Base-by-base conservation (phyloP, 768 basidiomycete species). In the Pleurotus ostreatus region DNA sequence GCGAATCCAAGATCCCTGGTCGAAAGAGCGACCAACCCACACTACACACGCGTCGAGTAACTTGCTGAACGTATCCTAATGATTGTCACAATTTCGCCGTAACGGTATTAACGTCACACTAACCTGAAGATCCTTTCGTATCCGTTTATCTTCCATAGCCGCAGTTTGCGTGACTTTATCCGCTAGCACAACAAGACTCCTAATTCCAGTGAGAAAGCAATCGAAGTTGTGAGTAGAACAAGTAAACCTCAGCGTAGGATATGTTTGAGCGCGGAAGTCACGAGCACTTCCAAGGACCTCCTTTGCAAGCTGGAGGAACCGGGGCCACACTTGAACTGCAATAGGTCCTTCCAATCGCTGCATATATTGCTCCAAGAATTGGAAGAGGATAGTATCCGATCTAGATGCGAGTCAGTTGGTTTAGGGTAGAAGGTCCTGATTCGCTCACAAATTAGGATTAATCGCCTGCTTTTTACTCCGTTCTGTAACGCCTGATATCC, bases 61-160 rank as follows among this genome's bases (percentile, higher is more conserved):
- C 68, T 91, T 95, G 34, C 83, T 80, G 64, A 89, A 97, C 4
- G 81, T 86, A 60, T 98, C 96, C 84, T 92, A 54, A 11, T 39
- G 51, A 43, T 46, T 41, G 55, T 46, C 16, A 48, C 22, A 22
- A 16, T 47, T 18, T 30, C 2, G 44, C 16, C 51, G 20, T 26
- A 38, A 15, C 18, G 44, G 12, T 30, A 39, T n/a, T 38, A 15
- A 23, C 26, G 20, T 2, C n/a, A 7, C 34, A 55, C 59, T 15
- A 60, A 86, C 89, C 78, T 96, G 94, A 8, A 98, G 74, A 56
- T 99, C 97, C 66, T 93, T 91, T 22, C 92, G 84, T 55, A 95
- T 72, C 39, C 91, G 80, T 20, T 85, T 80, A 69, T 99, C 97
- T 57, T 98, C 96, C 70, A 96, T 80, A 0, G 93, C 93, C 4